Evolutionary conservation across 352 stramenopile species (phyloP), one percentile per base, ranked within the genome.

Genomic region (Globisporangium echinulatum): DNA sequence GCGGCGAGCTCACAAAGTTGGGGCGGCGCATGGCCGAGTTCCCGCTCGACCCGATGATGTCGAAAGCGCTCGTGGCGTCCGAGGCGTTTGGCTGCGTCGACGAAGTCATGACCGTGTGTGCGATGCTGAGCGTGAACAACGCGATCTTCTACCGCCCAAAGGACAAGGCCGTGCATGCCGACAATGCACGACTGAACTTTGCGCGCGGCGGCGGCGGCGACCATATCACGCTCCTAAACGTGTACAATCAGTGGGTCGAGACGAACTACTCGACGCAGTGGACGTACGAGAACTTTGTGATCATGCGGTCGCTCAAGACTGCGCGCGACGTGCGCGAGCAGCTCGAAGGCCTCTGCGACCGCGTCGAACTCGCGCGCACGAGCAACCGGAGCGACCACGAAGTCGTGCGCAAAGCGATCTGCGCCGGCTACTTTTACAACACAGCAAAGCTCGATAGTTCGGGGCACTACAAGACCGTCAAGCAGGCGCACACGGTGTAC

Each of bases 371-470:
- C 1, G 91, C 98, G 65, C 79, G 87, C 8, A 92, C 60, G 33
- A 94, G 74, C 64, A 94, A 94, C 65, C 68, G 71, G 15, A 74
- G 64, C 33, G 92, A 99, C 67, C 89, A 97, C 40, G 96, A 99
- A 57, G 70, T 82, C 44, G 92, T 99, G 49, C 84, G 96, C 33
- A 99, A 99, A 66, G 89, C 97, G 9, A 96, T 99, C 39, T 99
- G 94, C 37, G 91, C 96, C 5, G 97, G 97, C 19, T 99, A 98
- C 85, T 99, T 99, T 70, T 99, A 99, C 79, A 98, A 99, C 75
- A 98, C 96, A 5, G 96, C 97, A 19, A 97, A 98, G 68, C 72
- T 99, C 14, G 88, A 98, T 59, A 88, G 70, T 58, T 97, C 88
- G 9, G 97, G 97, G 3, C 90, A 98, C 49, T 99, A 99, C 76